phyloP scores from a whole-genome alignment of 805 yeast species.

The Candida succiphila region DNA sequence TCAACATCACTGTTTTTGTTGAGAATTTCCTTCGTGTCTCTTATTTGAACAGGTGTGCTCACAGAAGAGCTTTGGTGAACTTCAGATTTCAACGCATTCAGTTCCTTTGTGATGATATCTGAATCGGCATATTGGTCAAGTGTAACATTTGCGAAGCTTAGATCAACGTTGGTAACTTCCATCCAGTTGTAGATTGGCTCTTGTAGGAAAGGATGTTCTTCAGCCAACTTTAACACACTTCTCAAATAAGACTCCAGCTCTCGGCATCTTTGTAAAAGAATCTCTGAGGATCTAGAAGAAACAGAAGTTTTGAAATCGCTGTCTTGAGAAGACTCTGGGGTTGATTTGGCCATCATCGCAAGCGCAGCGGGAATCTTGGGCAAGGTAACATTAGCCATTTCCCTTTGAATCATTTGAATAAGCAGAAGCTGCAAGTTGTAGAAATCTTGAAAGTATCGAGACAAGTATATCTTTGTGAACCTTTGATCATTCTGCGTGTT shows the following conservation, averaged over 20 bases:
- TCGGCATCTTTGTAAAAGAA: not conserved
- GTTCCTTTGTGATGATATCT: not conserved
- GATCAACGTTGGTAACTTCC: not conserved
- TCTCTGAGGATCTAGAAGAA: no score
- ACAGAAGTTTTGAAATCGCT: not conserved
- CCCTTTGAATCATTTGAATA: slow-evolving; percentile 2
- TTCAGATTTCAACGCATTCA: not conserved
- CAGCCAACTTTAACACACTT: not conserved
- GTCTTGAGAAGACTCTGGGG: no score
- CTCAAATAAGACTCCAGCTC: not conserved
- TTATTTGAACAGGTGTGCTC: no score
- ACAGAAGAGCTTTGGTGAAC: no score
- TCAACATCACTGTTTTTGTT: not conserved
- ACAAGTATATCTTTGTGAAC: slow-evolving; percentile 26
- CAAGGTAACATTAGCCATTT: slow-evolving; percentile 21
- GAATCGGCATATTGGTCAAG: not conserved
- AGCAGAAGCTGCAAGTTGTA: slow-evolving; percentile 29
- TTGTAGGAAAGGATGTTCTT: not conserved
- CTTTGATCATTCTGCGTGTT: no score
- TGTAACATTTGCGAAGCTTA: no score
- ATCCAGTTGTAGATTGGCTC: not conserved
- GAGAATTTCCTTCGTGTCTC: not conserved
- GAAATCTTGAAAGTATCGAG: slow-evolving; percentile 43
- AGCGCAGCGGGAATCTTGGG: no score
- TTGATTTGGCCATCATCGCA: no score